Base-by-base conservation (phyloP, 768 basidiomycete genomes). In the Coprinellus aureogranulatus region DNA sequence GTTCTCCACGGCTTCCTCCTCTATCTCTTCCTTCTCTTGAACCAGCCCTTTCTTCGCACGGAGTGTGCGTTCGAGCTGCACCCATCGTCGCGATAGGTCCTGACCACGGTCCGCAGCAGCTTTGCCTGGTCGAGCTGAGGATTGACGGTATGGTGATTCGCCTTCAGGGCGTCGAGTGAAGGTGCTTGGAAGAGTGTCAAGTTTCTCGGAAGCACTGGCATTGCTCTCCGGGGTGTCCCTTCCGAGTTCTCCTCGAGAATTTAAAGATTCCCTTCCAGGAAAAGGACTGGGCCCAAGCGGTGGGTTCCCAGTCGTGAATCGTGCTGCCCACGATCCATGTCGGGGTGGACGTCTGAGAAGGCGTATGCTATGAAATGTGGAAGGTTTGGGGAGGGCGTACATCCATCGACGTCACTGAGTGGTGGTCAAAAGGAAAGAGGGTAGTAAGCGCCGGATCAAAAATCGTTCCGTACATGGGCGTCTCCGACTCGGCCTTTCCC, bases 41-140 rank as follows among this genome's bases (percentile, higher is more conserved):
- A 51, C 34, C 31, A 60, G 25, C 9, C 22, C 59, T 26, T 56
- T 48, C 27, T 61, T 61, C n/a, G 47, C 47, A 39, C 60, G 52
- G 23, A 61, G 31, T 11, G 60, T 52, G 27, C 50, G 54, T 20
- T 61, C 55, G 10, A 57, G 23, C 30, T 25, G 25, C 2, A 41
- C 18, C 31, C 53, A 57, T 39, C 60, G 37, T n/a, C 54, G 26
- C 10, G 46, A 42, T 2, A 61, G 40, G 25, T 61, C 51, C 28
- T 52, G 53, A 14, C 60, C 60, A 14, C 28, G 30, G n/a, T 27
- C 20, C 3, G n/a, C 20, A 18, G 1, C 25, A 37, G 34, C 1
- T 28, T 25, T 27, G 6, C 34, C 34, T 34, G 34, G 34, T 34
- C 34, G 34, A 6, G 14, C 34, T 34, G 34, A 34, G 34, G 34